Percentiles rank a stretch among this genome's conserved stretches.
Evolutionary conservation across 2,329 filamentous ascomycete species (phyloP).

Genomic region (Dactylellina leptospora): DNA sequence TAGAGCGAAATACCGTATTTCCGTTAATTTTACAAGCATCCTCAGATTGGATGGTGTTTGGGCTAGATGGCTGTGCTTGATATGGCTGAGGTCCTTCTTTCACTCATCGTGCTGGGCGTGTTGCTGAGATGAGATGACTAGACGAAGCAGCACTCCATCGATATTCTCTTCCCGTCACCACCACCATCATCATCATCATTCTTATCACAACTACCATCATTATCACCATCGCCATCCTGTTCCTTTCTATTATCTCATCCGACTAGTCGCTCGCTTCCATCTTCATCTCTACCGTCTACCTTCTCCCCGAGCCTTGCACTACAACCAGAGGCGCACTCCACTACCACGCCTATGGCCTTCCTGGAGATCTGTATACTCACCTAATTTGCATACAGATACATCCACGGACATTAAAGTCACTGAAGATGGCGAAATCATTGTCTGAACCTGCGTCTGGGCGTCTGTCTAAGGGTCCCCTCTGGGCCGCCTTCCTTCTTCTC

Average conservation of each 20-base stretch:
- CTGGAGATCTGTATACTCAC: background rate
- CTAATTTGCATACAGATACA: background rate
- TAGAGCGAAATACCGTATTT: no score
- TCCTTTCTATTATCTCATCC: background rate
- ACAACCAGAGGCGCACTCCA: background rate
- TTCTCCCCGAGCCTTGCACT: background rate
- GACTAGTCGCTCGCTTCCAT: background rate
- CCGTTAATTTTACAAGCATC: no score
- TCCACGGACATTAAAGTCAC: background rate
- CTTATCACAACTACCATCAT: background rate
- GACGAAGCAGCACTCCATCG: background rate
- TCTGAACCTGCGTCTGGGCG: background rate
- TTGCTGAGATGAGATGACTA: background rate
- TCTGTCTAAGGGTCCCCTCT: background rate
- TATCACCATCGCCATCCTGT: background rate
- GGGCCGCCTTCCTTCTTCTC: constrained; percentile 4
- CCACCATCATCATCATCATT: background rate
- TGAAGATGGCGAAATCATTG: constrained; percentile 18
- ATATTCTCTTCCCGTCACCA: no score
- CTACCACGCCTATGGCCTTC: background rate
- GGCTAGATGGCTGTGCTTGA: no score
- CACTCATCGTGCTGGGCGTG: no score
- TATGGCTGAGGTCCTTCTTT: no score
- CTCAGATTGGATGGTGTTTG: no score
- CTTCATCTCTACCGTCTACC: background rate